These are phyloP conservation scores for Trichophaea hybrida DNA, from an alignment of 2,329 filamentous ascomycete species.

Conservation along the genomic window DNA sequence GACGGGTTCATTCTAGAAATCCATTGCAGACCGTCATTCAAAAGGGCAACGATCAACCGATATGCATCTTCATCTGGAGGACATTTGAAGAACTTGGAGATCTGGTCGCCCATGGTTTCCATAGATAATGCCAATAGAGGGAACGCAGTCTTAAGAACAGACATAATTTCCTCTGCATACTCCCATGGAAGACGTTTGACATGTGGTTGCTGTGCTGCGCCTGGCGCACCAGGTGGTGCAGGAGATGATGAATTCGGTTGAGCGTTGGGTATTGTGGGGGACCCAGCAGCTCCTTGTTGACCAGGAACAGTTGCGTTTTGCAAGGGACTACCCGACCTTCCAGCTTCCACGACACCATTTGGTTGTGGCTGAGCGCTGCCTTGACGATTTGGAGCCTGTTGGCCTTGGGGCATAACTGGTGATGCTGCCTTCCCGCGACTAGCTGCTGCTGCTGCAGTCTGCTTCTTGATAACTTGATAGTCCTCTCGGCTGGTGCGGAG, in stretches of 20 bases:
- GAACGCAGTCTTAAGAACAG: slow-evolving; percentile 90
- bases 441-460: slow-evolving; percentile 51
- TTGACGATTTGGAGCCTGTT: slow-evolving; percentile 20
- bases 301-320: slow-evolving; percentile 10
- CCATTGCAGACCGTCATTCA: slow-evolving; percentile 72
- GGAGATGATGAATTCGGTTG: slow-evolving; percentile 29
- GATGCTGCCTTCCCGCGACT: slow-evolving; percentile 37
- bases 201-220: slow-evolving; percentile 20
- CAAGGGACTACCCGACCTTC: slow-evolving; percentile 24
- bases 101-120: slow-evolving; percentile 99
- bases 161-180: slow-evolving; percentile 88
- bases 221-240: slow-evolving; percentile 3
- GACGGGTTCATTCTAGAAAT: slow-evolving; percentile 26
- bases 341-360: slow-evolving; percentile 21
- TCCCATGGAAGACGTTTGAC: slow-evolving; percentile 77
- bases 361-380: slow-evolving; percentile 17
- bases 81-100: slow-evolving; percentile 98
- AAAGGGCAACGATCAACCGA: slow-evolving; percentile 84
- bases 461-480: slow-evolving; percentile 81
- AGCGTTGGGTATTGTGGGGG: slow-evolving; percentile 21
- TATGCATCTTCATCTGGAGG: slow-evolving; percentile 97
- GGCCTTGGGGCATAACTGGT: slow-evolving; percentile 31
- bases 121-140: slow-evolving; percentile 89
- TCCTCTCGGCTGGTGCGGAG: slow-evolving; percentile 88
- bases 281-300: slow-evolving; percentile 20